These are phyloP conservation scores for Wolfiporia cocos DNA, from an alignment of 1,284 basidiomycete species.

Conservation along the genomic window DNA sequence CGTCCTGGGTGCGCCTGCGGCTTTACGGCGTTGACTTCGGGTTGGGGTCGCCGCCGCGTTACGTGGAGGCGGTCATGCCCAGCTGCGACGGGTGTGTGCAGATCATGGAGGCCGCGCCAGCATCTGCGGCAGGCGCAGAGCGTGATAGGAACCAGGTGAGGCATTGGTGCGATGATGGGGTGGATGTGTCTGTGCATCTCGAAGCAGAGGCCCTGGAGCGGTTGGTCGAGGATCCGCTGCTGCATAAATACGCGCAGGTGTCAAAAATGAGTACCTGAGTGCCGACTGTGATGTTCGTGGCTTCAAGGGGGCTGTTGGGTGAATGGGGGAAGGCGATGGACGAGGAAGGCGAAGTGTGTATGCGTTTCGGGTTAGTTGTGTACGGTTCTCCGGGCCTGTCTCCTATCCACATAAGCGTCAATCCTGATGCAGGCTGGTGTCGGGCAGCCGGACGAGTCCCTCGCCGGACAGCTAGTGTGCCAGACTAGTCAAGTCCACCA, in stretches of 20 bases:
- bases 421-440: too few relatives aligned
- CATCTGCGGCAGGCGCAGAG: neutral
- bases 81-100: conserved; percentile 33
- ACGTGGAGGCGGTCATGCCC: conserved; percentile 32
- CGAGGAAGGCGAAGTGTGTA: too few relatives aligned
- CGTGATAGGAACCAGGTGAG: neutral
- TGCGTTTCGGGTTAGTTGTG: too few relatives aligned
- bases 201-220: conserved; percentile 3
- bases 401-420: too few relatives aligned
- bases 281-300: too few relatives aligned
- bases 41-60: conserved; percentile 19
- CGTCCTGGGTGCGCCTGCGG: conserved; percentile 34
- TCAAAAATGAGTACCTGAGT: too few relatives aligned
- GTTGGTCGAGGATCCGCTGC: conserved; percentile 7
- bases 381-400: too few relatives aligned
- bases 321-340: too few relatives aligned
- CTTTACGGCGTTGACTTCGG: conserved; percentile 35
- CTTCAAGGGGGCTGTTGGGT: too few relatives aligned
- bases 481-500: too few relatives aligned
- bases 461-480: too few relatives aligned
- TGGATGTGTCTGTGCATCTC: conserved; percentile 13
- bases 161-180: conserved; percentile 12
- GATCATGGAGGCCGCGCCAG: conserved; percentile 28
- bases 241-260: conserved; percentile 5
- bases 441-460: too few relatives aligned